These are phyloP conservation scores for Pilasporangium apinafurcum DNA, from an alignment of 352 stramenopile genomes.

Conservation along the genomic window DNA sequence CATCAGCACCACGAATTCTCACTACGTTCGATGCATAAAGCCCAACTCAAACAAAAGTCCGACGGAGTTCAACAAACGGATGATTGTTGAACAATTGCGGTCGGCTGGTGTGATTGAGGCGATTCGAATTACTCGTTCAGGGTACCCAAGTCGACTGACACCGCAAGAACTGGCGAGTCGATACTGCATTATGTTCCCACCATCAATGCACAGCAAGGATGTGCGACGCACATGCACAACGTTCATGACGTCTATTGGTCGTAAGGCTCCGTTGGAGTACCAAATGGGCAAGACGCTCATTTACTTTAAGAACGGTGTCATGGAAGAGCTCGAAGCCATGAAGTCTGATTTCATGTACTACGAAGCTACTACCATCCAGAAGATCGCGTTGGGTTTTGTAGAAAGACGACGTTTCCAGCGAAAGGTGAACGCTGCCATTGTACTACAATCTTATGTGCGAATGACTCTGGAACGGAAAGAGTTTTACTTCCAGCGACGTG, in stretches of 20 bases:
- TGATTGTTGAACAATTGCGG: constrained; percentile 88
- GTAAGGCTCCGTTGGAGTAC: constrained; percentile 80
- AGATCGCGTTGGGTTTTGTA: constrained; percentile 74
- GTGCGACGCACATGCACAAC: constrained; percentile 65
- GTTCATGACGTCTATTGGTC: constrained; percentile 81
- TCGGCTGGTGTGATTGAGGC: constrained; percentile 90
- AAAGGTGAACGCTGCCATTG: constrained; percentile 61
- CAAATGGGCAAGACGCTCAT: constrained; percentile 93
- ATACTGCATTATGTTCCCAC: constrained; percentile 87
- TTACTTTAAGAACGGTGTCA: constrained; percentile 94
- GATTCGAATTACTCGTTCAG: constrained; percentile 88
- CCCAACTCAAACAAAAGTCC: constrained; percentile 84
- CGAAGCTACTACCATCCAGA: constrained; percentile 83
- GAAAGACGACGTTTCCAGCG: constrained; percentile 61
- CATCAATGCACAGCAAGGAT: constrained; percentile 80
- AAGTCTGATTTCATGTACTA: constrained; percentile 90
- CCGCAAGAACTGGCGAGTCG: constrained; percentile 71
- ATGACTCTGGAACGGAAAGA: constrained; percentile 75
- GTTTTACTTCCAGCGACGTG: constrained; percentile 59
- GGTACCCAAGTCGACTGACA: constrained; percentile 90
- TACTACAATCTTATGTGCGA: constrained; percentile 75
- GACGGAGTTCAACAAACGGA: constrained; percentile 86
- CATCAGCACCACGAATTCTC: constrained; percentile 75
- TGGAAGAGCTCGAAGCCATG: constrained; percentile 93
- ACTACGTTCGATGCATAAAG: constrained; percentile 89